These are phyloP conservation scores for Buddleja alternifolia DNA, from an alignment of 257 asterid species.

Conservation along the genomic window DNA sequence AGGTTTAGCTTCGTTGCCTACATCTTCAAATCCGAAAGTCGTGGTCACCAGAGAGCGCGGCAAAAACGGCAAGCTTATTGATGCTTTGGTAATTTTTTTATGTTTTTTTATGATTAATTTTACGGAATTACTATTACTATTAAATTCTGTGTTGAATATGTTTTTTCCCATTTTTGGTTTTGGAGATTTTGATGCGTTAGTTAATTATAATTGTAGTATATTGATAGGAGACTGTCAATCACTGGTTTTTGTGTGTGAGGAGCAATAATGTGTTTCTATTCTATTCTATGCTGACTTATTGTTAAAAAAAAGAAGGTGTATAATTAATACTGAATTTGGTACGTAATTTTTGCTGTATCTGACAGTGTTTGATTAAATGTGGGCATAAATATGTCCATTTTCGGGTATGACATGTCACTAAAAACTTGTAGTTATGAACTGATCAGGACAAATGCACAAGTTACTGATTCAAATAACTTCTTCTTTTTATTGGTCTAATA, in stretches of 20 bases:
- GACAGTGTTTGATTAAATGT: conserved; percentile 36
- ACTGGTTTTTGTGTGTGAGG: conserved; percentile 1
- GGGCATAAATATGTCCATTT: conserved; percentile 20
- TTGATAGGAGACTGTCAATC: not conserved
- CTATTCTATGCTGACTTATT: not conserved
- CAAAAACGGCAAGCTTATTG: conserved; percentile 71
- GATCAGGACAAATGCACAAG: not conserved
- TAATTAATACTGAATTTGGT: not conserved
- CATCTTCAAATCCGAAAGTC: conserved; percentile 50
- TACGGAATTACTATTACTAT: not conserved
- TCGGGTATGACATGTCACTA: not conserved
- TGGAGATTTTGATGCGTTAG: not conserved
- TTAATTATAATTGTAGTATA: too few species aligned
- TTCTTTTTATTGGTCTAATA: too few species aligned
- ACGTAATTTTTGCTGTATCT: not conserved
- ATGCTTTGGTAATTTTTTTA: conserved; percentile 62
- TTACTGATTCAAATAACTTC: not conserved
- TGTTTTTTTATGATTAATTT: not conserved
- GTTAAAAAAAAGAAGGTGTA: not conserved
- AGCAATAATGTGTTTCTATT: conserved; percentile 1
- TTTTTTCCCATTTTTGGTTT: not conserved
- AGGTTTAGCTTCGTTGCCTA: conserved; percentile 32
- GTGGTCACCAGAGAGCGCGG: conserved; percentile 90
- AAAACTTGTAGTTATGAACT: not conserved
- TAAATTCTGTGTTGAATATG: not conserved